Evolutionary conservation across 768 basidiomycete species (phyloP), one percentile per base, ranked within the genome.

Genomic region (Lactarius evosmus): DNA sequence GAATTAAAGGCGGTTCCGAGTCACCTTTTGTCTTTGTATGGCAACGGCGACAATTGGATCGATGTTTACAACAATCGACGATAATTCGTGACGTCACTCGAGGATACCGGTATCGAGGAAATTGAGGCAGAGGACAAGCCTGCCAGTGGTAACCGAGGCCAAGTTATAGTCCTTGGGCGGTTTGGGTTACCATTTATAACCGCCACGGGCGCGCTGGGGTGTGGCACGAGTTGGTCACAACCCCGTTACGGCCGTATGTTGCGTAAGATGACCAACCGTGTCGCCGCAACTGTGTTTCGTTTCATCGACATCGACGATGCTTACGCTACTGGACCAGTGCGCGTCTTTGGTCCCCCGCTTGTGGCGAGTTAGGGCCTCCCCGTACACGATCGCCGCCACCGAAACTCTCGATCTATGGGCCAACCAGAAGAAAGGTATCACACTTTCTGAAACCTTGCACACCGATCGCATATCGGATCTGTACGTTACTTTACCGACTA

Each of bases 401-500:
- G 38, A 52, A n/a, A 69, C 71, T 25, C 78, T 83, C 56, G 81
- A 87, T 72, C 71, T 74, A 46, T 88, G 85, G 85, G 85, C 83
- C 56, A 71, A 73, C 34, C 73, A 78, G 32, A 78, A 81, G 9
- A 83, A 82, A 66, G 74, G 74, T 17, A 76, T 83, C 61, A 69
- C 74, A 17, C 73, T 83, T 38, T 66, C 75, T 6, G 86, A 88
- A 68, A 78, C 79, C 2, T 74, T 89, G 58, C 77, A 78, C 58
- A 72, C 78, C 22, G 83, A 84, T n/a, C 85, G 80, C 63, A 77
- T 88, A 67, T 78, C 84, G 22, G 84, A 87, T 70, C 79, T 89
- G 46, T 87, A 82, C 70, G 76, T 85, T 67, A 88, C 88, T 29
- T 78, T 89, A n/a, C 87, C 88, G 3, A 88, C 88, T 6, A 84